Evolutionary conservation across 495 filamentous ascomycete species (phyloP).

Genomic region (Xylaria intraflava): DNA sequence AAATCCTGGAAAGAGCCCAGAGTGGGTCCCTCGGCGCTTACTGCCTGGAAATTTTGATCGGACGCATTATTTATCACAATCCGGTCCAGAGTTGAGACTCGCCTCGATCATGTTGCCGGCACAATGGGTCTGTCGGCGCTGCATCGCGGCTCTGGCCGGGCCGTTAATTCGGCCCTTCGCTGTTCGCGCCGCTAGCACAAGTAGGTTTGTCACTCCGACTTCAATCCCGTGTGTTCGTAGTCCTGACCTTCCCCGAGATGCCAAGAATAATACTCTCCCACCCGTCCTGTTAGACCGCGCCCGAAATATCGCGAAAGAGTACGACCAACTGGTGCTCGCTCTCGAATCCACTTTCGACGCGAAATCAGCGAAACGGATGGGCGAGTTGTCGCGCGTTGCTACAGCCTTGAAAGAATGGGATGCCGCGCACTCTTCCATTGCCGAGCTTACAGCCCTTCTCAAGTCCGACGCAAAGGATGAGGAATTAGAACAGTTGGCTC

Average conservation of each 20-base stretch:
- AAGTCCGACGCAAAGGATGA: slow-evolving; percentile 46
- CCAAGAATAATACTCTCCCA: slow-evolving; percentile 22
- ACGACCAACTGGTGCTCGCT: slow-evolving; percentile 51
- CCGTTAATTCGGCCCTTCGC: slow-evolving; percentile 26
- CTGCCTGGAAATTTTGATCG: neutral
- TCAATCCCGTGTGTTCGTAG: neutral
- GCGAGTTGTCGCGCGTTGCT: slow-evolving; percentile 65
- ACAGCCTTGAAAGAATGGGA: slow-evolving; percentile 66
- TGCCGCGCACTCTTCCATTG: slow-evolving; percentile 46
- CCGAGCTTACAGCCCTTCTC: slow-evolving; percentile 46
- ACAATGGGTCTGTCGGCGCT: slow-evolving; percentile 51
- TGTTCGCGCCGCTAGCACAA: slow-evolving; percentile 41
- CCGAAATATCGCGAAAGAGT: slow-evolving; percentile 28
- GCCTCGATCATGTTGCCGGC: too few relatives aligned
- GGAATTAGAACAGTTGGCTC: slow-evolving; percentile 58
- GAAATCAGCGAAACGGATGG: slow-evolving; percentile 65
- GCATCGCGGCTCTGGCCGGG: slow-evolving; percentile 36
- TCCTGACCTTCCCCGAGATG: slow-evolving; percentile 12
- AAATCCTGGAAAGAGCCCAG: too few relatives aligned
- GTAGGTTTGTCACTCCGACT: slow-evolving; percentile 21
- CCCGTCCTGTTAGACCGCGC: slow-evolving; percentile 38
- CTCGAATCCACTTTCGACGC: slow-evolving; percentile 60
- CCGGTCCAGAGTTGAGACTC: too few relatives aligned
- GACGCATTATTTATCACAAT: too few relatives aligned
- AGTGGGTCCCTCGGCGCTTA: too few relatives aligned